These are phyloP conservation scores for Trichoderma cornu-damae DNA, from an alignment of 2,329 filamentous ascomycete species.

Conservation along the genomic window DNA sequence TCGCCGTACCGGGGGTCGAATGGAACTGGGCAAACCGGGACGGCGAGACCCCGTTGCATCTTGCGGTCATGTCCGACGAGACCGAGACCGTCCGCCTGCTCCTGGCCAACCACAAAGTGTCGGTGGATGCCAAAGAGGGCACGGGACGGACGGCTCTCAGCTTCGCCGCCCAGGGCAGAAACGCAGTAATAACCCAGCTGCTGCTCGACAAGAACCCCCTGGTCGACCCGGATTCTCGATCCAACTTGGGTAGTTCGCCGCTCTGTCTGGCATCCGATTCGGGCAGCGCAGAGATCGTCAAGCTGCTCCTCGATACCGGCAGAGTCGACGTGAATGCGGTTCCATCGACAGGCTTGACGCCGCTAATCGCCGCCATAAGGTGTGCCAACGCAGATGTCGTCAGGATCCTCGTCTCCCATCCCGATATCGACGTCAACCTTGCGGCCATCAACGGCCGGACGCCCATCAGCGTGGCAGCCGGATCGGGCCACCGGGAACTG, in stretches of 20 bases:
- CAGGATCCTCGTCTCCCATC: neutral
- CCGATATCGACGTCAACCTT: neutral
- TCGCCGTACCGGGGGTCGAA: neutral
- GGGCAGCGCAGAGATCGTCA: neutral
- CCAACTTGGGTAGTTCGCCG: neutral
- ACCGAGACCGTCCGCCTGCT: neutral
- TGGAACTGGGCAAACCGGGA: neutral
- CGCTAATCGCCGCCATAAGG: neutral
- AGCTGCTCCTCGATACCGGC: neutral
- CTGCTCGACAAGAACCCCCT: neutral
- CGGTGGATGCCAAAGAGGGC: neutral
- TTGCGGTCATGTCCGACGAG: neutral
- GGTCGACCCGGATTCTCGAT: neutral
- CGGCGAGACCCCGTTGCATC: neutral
- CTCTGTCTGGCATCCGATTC: neutral
- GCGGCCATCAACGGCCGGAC: neutral
- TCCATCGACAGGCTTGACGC: neutral
- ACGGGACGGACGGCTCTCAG: neutral
- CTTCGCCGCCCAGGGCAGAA: neutral
- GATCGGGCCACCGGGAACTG: neutral
- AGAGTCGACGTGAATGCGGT: neutral
- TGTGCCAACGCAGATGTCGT: neutral
- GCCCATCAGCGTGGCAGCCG: neutral
- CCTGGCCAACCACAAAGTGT: neutral
- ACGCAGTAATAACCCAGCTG: neutral